Evolutionary conservation across 257 asterid genomes (phyloP).

Genomic region (Cordia subcordata): DNA sequence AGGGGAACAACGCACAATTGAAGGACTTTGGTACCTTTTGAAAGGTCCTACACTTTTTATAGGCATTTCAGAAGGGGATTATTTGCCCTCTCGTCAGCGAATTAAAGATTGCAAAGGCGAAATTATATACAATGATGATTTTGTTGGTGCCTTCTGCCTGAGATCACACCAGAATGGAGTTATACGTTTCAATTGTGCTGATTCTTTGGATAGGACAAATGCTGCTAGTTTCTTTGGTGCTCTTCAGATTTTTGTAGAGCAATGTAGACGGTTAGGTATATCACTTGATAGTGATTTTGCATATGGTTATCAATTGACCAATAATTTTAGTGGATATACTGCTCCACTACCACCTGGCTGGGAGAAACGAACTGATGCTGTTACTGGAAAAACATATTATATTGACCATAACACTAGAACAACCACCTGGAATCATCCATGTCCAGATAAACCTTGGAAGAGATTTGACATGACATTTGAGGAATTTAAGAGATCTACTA

Average conservation of each 20-base stretch:
- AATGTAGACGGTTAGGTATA: constrained; percentile 93
- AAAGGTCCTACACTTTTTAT: constrained; percentile 82
- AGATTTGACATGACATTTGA: constrained; percentile 98
- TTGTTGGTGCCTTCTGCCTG: constrained; percentile 92
- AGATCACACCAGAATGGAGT: constrained; percentile 98
- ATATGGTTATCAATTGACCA: constrained; percentile 63
- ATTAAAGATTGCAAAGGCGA: constrained; percentile 89
- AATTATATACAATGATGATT: constrained; percentile 67
- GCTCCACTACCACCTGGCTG: constrained; percentile 99
- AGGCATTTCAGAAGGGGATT: constrained; percentile 89
- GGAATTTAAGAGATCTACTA: constrained; percentile 93
- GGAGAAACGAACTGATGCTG: constrained; percentile 96
- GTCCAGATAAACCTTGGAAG: constrained; percentile 99
- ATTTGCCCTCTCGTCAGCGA: constrained; percentile 76
- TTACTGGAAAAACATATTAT: constrained; percentile 84
- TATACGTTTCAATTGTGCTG: constrained; percentile 96
- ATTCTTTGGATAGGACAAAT: constrained; percentile 96
- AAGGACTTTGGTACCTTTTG: constrained; percentile 96
- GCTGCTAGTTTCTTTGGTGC: constrained; percentile 99
- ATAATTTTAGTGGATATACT: constrained; percentile 63
- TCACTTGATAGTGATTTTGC: constrained; percentile 91
- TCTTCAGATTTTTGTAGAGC: constrained; percentile 93
- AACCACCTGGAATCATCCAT: constrained; percentile 98
- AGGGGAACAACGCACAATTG: constrained; percentile 96
- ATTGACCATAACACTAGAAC: constrained; percentile 98